These are phyloP conservation scores for Teratosphaeria gauchensis DNA, from an alignment of 2,329 filamentous ascomycete genomes.

Conservation along the genomic window DNA sequence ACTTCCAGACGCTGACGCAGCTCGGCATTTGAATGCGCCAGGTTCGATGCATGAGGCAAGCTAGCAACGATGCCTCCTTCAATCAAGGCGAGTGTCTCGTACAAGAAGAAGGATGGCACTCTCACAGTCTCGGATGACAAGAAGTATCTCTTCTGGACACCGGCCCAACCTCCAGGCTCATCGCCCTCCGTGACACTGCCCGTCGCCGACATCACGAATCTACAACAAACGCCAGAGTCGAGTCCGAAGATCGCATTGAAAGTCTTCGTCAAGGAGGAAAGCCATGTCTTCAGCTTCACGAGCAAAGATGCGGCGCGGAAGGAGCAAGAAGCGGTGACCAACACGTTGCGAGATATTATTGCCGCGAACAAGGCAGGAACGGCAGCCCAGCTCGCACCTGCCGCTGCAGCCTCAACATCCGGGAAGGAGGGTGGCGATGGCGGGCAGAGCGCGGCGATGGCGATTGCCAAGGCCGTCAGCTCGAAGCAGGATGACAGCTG, in stretches of 20 bases:
- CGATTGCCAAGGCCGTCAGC: slow-evolving; percentile 62
- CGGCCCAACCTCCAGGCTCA: slow-evolving; percentile 50
- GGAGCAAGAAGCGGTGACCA: slow-evolving; percentile 79
- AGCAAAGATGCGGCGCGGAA: slow-evolving; percentile 62
- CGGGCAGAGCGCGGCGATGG: slow-evolving; percentile 57
- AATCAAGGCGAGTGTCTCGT: slow-evolving; percentile 42
- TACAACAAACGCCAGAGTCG: slow-evolving; percentile 89
- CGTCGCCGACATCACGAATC: slow-evolving; percentile 73
- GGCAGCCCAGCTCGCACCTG: slow-evolving; percentile 27
- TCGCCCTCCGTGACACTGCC: slow-evolving; percentile 58
- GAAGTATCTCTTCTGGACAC: slow-evolving; percentile 71
- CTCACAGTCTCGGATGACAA: slow-evolving; percentile 66
- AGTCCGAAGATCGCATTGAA: slow-evolving; percentile 88
- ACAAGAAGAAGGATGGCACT: slow-evolving; percentile 93
- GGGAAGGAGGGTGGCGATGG: slow-evolving; percentile 12
- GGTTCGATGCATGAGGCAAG: not conserved
- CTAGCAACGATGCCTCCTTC: not conserved
- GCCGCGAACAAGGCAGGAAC: slow-evolving; percentile 52
- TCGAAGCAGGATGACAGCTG: slow-evolving; percentile 47
- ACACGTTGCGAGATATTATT: slow-evolving; percentile 68
- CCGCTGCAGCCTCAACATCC: slow-evolving; percentile 11
- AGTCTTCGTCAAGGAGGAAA: slow-evolving; percentile 68
- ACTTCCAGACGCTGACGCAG: not conserved
- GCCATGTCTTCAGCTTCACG: slow-evolving; percentile 84
- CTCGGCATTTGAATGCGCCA: not conserved